Conservation (phyloP, 495 filamentous ascomycete genomes). For the Usnea hakonensis region DNA sequence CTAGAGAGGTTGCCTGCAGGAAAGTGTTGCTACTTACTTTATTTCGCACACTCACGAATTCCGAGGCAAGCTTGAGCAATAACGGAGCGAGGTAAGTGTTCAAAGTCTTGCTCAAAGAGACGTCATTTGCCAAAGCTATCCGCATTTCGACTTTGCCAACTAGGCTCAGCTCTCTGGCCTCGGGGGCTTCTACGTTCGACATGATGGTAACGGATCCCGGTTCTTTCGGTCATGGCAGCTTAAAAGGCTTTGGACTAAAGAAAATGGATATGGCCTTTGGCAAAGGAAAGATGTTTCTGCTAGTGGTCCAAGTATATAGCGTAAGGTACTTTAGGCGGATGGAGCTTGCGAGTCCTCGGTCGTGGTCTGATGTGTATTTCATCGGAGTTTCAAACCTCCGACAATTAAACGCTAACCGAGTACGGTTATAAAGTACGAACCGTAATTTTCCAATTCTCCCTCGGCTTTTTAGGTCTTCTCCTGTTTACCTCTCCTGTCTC, state of each 20-base stretch:
- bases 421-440: no score
- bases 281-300: background rate
- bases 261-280: background rate
- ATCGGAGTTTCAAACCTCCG: background rate
- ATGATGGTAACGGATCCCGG: background rate
- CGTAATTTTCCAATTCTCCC: no score
- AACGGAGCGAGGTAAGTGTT: conserved; percentile 73
- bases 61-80: conserved; percentile 75
- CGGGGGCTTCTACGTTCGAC: conserved; percentile 30
- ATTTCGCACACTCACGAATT: conserved; percentile 70
- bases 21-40: conserved; percentile 46
- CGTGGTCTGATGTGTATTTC: background rate
- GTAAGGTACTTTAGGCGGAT: no score
- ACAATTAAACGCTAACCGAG: background rate
- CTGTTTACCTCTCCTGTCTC: background rate
- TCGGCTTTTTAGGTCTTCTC: no score
- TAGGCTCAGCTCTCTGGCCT: conserved; percentile 72
- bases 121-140: conserved; percentile 79
- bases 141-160: conserved; percentile 85
- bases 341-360: background rate
- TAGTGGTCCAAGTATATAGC: background rate
- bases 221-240: background rate
- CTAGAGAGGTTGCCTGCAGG: background rate
- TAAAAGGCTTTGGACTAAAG: background rate
- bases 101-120: conserved; percentile 68